Evolutionary conservation across 805 yeast species (phyloP).

Genomic region (Sugiyamaella mastotermitis): DNA sequence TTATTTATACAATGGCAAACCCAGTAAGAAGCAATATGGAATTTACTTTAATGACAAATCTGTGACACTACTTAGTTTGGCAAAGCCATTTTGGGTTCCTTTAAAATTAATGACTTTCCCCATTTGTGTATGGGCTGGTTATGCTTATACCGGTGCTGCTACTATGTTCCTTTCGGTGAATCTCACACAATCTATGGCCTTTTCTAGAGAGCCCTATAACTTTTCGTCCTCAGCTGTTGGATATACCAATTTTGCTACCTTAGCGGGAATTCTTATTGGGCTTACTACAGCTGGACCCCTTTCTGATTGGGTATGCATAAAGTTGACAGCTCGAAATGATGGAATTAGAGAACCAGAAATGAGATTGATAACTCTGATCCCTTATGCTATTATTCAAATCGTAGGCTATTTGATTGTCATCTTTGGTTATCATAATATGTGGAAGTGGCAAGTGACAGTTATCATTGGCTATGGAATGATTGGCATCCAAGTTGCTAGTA

Average conservation of each 20-base stretch:
- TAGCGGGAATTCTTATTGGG: conserved; percentile 8
- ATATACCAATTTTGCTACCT: conserved; percentile 8
- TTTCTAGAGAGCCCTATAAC: conserved; percentile 9
- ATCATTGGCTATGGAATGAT: conserved; percentile 7
- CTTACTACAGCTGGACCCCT: conserved; percentile 10
- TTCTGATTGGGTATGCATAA: conserved; percentile 8
- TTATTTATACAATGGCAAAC: conserved; percentile 6
- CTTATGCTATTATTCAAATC: neutral
- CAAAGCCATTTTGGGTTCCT: conserved; percentile 10
- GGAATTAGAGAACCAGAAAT: conserved; percentile 12
- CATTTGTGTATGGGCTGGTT: conserved; percentile 8
- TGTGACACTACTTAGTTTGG: neutral
- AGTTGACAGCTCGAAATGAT: conserved; percentile 4
- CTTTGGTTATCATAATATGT: conserved; percentile 4
- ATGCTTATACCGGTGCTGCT: conserved; percentile 5
- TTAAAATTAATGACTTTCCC: conserved; percentile 6
- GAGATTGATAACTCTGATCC: conserved; percentile 8
- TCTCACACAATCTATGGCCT: conserved; percentile 7
- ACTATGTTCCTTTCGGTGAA: conserved; percentile 5
- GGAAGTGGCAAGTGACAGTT: conserved; percentile 10
- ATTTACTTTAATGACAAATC: neutral
- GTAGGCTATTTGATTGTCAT: conserved; percentile 4
- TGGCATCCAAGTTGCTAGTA: conserved; percentile 7
- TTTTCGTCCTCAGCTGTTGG: conserved; percentile 8
- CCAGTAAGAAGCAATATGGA: conserved; percentile 5